phyloP scores from a whole-genome alignment of 2,329 filamentous ascomycete species.

The Ceratocystis huliohia region DNA sequence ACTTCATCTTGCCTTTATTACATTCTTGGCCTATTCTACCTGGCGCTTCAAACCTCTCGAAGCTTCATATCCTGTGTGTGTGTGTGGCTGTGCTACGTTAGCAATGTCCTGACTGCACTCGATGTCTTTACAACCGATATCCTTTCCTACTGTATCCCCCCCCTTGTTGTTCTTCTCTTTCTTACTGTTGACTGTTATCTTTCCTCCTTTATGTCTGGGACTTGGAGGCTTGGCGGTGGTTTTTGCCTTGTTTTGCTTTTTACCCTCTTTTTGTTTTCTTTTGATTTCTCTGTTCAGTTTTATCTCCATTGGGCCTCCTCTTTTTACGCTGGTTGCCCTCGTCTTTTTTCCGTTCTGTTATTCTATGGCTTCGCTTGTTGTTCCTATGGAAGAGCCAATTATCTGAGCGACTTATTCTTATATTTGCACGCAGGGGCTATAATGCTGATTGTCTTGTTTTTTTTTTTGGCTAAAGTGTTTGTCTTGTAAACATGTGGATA shows the following conservation, averaged over 20 bases:
- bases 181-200: neutral
- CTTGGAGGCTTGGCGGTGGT: neutral
- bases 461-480: neutral
- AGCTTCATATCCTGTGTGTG: neutral
- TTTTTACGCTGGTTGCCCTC: neutral
- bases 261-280: neutral
- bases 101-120: neutral
- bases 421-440: neutral
- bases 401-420: constrained; percentile 3
- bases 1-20: neutral
- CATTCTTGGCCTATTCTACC: neutral
- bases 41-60: neutral
- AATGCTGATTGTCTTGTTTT: constrained; percentile 8
- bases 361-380: neutral
- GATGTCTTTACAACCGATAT: neutral
- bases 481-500: neutral
- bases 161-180: neutral
- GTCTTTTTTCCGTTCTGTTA: neutral
- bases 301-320: neutral
- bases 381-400: neutral
- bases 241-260: constrained; percentile 4
- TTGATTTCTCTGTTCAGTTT: neutral
- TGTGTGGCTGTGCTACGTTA: neutral
- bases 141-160: neutral
- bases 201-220: constrained; percentile 1